Evolutionary conservation across 163 green algal genomes (phyloP), one percentile per base, ranked within the genome.

Genomic region (Dunaliella salina): DNA sequence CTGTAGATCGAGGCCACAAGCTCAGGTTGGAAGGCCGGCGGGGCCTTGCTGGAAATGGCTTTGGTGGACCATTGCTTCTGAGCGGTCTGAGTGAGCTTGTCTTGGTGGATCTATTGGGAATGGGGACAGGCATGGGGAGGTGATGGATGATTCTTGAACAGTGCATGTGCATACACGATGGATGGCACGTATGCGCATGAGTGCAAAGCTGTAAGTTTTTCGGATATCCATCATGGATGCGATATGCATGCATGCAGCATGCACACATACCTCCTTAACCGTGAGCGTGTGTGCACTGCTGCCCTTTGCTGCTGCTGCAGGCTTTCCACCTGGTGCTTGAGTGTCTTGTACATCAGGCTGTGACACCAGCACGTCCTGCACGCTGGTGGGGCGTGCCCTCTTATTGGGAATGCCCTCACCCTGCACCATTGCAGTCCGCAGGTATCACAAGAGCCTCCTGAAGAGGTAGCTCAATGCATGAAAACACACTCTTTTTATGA

Each of bases 1-100:
- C 79, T 85, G 86, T 98, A 98, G 46, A 98, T 94, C 30, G 89
- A 72, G 69, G 89, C 33, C 72, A 98, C 96, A n/a, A 98, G 85
- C n/a, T 90, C 88, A 0, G 91, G 85, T 30, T 88, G 84, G 22
- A 93, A 93, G 0, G 81, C 78, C 18, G 85, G 83, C 0, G 85
- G 84, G 18, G 45, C 59, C 1, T 67, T 34, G 26, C 59, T 63
- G 30, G 45, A 34, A 17, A 59, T n/a, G 18, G 83, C 88, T 12
- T 82, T 84, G 4, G 80, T 87, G 34, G 92, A 94, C 95, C 95
- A 97, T 86, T 95, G 92, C 81, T 90, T 46, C 0, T 86, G 71
- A 15, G 95, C 94, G 30, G 94, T 83, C 84, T 94, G 89, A 0
- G 93, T 97, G 22, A 97, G 89, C 80, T 88, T 88, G 87, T 97